A percentile compares a stretch with the other conserved stretches of the same genome.
Evolutionary conservation across 441 rosid genomes (phyloP).

Genomic region (Geranium incanum): DNA sequence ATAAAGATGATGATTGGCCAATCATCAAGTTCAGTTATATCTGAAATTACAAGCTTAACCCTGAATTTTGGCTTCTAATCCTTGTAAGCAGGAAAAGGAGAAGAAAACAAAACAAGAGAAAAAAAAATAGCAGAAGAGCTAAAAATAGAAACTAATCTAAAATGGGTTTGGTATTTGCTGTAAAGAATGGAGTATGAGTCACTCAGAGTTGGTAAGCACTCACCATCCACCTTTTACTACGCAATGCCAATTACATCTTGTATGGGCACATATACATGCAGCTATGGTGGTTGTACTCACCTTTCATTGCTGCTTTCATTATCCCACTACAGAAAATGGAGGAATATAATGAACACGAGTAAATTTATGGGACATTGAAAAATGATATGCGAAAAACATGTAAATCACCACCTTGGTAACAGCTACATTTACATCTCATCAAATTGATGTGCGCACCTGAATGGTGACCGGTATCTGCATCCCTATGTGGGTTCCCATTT

Average conservation of each 20-base stretch:
- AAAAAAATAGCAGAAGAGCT: background rate
- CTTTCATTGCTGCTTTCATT: background rate
- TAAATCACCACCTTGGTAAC: background rate
- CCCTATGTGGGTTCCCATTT: background rate
- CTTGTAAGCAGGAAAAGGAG: background rate
- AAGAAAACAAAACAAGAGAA: background rate
- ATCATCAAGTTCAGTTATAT: background rate
- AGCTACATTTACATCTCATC: too few species aligned
- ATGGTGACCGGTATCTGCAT: background rate
- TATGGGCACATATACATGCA: too few species aligned
- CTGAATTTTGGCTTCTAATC: background rate
- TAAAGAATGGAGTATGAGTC: background rate
- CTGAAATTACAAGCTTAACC: background rate
- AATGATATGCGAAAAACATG: background rate
- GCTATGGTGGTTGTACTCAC: too few species aligned
- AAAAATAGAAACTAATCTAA: background rate
- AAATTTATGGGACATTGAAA: background rate
- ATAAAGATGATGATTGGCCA: background rate
- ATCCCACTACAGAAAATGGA: background rate
- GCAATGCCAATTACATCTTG: too few species aligned
- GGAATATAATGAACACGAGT: background rate
- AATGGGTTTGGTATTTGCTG: background rate
- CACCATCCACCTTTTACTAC: too few species aligned
- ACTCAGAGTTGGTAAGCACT: background rate
- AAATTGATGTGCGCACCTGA: background rate